phyloP scores from a whole-genome alignment of 306 rosid genomes.

The Casuarina glauca region DNA sequence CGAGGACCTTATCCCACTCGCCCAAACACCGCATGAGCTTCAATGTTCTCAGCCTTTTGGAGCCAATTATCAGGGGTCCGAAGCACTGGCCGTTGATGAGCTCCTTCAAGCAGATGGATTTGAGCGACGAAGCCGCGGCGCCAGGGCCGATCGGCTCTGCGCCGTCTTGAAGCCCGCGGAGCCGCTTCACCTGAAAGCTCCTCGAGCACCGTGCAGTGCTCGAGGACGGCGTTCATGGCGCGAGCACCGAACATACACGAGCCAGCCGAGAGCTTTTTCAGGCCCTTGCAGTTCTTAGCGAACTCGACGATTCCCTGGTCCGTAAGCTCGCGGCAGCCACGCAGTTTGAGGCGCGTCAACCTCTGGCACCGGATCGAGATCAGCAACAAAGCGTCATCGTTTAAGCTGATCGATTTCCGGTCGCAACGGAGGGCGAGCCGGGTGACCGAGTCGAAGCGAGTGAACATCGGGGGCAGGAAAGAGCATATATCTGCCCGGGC shows the following conservation, averaged over 20 bases:
- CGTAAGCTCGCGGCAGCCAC: slow-evolving; percentile 65
- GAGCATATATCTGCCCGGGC: slow-evolving; percentile 50
- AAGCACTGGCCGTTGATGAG: slow-evolving; percentile 65
- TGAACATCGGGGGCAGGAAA: slow-evolving; percentile 50
- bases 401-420: slow-evolving; percentile 59
- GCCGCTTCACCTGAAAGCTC: slow-evolving; percentile 79
- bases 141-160: slow-evolving; percentile 45
- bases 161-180: slow-evolving; percentile 53
- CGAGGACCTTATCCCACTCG: slow-evolving; percentile 70
- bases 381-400: slow-evolving; percentile 56
- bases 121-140: slow-evolving; percentile 46
- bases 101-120: slow-evolving; percentile 65
- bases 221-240: slow-evolving; percentile 60
- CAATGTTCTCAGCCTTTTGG: slow-evolving; percentile 60
- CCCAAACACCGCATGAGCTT: slow-evolving; percentile 73
- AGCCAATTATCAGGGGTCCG: slow-evolving; percentile 53
- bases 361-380: slow-evolving; percentile 64
- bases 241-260: slow-evolving; percentile 65
- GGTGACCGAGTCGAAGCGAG: slow-evolving; percentile 70
- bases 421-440: slow-evolving; percentile 70
- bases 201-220: slow-evolving; percentile 54
- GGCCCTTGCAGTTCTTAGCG: slow-evolving; percentile 53
- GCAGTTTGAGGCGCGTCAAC: slow-evolving; percentile 70
- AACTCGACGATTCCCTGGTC: slow-evolving; percentile 55
- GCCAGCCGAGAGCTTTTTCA: slow-evolving; percentile 73